phyloP scores from a whole-genome alignment of 2,329 filamentous ascomycete species.

The Hypoxylon sp. region DNA sequence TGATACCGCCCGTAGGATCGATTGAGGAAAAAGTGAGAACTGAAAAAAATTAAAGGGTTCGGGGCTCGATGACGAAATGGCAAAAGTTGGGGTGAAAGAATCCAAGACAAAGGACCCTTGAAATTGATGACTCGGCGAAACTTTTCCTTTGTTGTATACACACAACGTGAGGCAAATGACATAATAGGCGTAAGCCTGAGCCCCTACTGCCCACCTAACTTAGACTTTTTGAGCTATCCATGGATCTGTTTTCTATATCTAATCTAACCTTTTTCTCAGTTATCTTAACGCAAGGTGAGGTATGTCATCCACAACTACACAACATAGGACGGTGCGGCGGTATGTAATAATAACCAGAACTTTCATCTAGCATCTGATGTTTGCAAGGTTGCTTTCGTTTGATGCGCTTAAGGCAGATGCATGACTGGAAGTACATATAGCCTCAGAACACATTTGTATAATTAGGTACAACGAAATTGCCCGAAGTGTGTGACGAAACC shows the following conservation, averaged over 20 bases:
- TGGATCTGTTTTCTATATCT: no score
- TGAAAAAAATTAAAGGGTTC: slow-evolving; percentile 35
- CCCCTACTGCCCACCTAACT: not conserved
- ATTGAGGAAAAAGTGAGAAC: slow-evolving; percentile 26
- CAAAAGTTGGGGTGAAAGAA: slow-evolving; percentile 33
- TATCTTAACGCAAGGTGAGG: not conserved
- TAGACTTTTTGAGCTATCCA: not conserved
- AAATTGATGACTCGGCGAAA: slow-evolving; percentile 42
- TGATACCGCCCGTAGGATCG: slow-evolving; percentile 32
- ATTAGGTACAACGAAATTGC: slow-evolving; percentile 24
- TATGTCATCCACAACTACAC: slow-evolving; percentile 10
- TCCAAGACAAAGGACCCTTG: slow-evolving; percentile 35
- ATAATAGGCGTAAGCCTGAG: slow-evolving; percentile 17
- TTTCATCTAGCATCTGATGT: slow-evolving; percentile 34
- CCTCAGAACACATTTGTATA: slow-evolving; percentile 9
- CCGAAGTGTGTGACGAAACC: slow-evolving; percentile 13
- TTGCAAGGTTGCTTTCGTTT: slow-evolving; percentile 31
- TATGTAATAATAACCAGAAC: slow-evolving; percentile 20
- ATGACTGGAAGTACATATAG: slow-evolving; percentile 2
- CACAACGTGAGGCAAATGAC: slow-evolving; percentile 27
- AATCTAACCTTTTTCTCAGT: not conserved
- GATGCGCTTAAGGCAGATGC: slow-evolving; percentile 31
- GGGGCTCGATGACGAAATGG: slow-evolving; percentile 45
- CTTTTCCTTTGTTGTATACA: slow-evolving; percentile 33
- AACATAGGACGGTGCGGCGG: not conserved